These are phyloP conservation scores for Suillus americanus DNA, from an alignment of 768 basidiomycete species.

Conservation along the genomic window DNA sequence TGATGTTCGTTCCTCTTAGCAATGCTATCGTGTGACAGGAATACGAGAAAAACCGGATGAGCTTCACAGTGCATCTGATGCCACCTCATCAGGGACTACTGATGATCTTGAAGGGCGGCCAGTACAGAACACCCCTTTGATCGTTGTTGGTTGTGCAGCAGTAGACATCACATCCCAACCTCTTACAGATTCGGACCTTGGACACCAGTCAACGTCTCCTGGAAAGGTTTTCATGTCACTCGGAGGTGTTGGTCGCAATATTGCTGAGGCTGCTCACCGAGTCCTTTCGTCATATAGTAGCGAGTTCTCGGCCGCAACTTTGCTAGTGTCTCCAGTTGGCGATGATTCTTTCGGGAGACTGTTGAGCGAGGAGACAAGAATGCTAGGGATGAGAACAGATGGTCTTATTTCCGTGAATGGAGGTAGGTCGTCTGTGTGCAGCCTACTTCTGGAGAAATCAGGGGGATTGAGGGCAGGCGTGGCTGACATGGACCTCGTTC, in stretches of 20 bases:
- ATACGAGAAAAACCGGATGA: background rate
- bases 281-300: conserved; percentile 39
- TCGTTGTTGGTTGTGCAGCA: conserved; percentile 85
- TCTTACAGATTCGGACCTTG: conserved; percentile 28
- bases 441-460: conserved; percentile 70
- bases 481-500: conserved; percentile 84
- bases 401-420: conserved; percentile 54
- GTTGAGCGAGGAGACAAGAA: conserved; percentile 53
- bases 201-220: conserved; percentile 74
- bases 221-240: conserved; percentile 71
- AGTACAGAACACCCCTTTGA: conserved; percentile 36
- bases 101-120: background rate
- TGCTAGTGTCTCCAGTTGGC: conserved; percentile 78
- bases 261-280: conserved; percentile 87
- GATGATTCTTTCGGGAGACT: conserved; percentile 75
- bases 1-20: conserved; percentile 3
- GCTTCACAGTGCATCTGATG: background rate
- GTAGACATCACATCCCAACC: conserved; percentile 79
- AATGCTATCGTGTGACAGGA: conserved; percentile 5
- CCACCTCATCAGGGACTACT: background rate
- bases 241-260: conserved; percentile 94
- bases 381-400: conserved; percentile 78
- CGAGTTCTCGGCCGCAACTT: conserved; percentile 31
- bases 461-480: conserved; percentile 83
- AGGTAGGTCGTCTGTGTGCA: conserved; percentile 77